Percentiles rank a stretch among this genome's conserved stretches.
Evolutionary conservation across 257 asterid species (phyloP).

Genomic region (Solanum gracilifrons): DNA sequence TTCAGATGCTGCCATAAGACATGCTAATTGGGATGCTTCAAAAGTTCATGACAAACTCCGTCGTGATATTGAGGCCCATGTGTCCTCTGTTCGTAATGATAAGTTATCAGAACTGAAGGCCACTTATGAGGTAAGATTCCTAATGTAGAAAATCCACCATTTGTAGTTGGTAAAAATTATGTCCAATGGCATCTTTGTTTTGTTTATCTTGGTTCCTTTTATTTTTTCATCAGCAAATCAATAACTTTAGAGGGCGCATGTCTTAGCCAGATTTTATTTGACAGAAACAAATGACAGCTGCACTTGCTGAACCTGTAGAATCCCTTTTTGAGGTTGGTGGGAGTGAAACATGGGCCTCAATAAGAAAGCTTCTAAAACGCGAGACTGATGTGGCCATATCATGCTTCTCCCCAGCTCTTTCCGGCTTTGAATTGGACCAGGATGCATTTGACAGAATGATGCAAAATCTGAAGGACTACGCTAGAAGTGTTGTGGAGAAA

Average conservation of each 20-base stretch:
- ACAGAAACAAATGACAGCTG: constrained; percentile 37
- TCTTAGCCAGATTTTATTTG: not conserved
- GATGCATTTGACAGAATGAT: constrained; percentile 25
- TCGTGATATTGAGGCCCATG: constrained; percentile 48
- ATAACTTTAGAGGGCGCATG: not conserved
- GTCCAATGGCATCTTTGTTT: not conserved
- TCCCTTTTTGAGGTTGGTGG: constrained; percentile 46
- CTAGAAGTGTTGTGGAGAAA: constrained; percentile 34
- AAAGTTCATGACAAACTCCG: constrained; percentile 46
- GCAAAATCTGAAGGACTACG: constrained; percentile 29
- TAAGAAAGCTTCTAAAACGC: constrained; percentile 40
- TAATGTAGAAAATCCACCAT: not conserved
- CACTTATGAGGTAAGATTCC: constrained; percentile 29
- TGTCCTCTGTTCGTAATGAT: constrained; percentile 27
- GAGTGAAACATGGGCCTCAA: constrained; percentile 43
- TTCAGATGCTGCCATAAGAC: constrained; percentile 48
- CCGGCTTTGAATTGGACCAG: constrained; percentile 47
- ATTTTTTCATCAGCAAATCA: not conserved
- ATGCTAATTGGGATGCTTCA: constrained; percentile 47
- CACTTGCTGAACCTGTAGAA: constrained; percentile 35
- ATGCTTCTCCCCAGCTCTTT: constrained; percentile 22
- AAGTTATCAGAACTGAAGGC: constrained; percentile 34
- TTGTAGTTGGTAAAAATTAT: not conserved
- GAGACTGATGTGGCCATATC: constrained; percentile 33
- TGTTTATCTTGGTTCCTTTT: not conserved